A percentile compares a stretch with the other conserved stretches of the same genome.
phyloP scores from a whole-genome alignment of 2,329 filamentous ascomycete species.

The Phaeosphaeria sp. region DNA sequence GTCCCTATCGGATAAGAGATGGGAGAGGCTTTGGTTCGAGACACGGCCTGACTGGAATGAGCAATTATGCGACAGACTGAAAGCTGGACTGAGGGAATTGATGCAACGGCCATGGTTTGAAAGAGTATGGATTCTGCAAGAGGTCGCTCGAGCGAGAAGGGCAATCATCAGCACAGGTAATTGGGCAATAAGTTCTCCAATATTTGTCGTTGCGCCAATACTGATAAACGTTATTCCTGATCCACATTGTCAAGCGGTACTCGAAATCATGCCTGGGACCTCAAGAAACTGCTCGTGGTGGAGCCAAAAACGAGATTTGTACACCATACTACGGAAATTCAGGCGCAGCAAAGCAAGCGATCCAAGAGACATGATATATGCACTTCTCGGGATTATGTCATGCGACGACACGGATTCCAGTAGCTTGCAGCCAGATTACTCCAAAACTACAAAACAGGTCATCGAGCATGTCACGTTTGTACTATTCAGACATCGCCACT shows the following conservation, averaged over 20 bases:
- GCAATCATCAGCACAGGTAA: slow-evolving; percentile 13
- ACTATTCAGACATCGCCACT: not conserved
- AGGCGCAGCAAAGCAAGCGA: slow-evolving; percentile 17
- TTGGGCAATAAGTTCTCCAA: slow-evolving; percentile 9
- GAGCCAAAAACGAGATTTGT: slow-evolving; percentile 15
- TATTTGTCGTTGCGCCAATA: slow-evolving; percentile 13
- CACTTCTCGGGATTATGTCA: slow-evolving; percentile 20
- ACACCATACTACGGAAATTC: slow-evolving; percentile 18
- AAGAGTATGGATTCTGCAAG: slow-evolving; percentile 24
- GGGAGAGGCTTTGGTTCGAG: not conserved
- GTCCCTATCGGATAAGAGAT: not conserved
- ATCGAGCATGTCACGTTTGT: not conserved
- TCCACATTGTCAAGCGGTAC: slow-evolving; percentile 18
- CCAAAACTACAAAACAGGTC: not conserved
- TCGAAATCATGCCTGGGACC: slow-evolving; percentile 24
- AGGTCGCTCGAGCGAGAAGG: slow-evolving; percentile 15
- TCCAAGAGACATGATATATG: slow-evolving; percentile 23
- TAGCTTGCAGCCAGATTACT: not conserved
- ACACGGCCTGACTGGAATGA: not conserved
- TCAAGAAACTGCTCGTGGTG: slow-evolving; percentile 20
- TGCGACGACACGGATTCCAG: not conserved
- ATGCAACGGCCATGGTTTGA: slow-evolving; percentile 9
- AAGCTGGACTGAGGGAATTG: slow-evolving; percentile 7
- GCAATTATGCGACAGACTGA: not conserved
- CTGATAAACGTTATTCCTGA: slow-evolving; percentile 10